Evolutionary conservation across 768 basidiomycete genomes (phyloP).

Genomic region (Boletus barrowsii): DNA sequence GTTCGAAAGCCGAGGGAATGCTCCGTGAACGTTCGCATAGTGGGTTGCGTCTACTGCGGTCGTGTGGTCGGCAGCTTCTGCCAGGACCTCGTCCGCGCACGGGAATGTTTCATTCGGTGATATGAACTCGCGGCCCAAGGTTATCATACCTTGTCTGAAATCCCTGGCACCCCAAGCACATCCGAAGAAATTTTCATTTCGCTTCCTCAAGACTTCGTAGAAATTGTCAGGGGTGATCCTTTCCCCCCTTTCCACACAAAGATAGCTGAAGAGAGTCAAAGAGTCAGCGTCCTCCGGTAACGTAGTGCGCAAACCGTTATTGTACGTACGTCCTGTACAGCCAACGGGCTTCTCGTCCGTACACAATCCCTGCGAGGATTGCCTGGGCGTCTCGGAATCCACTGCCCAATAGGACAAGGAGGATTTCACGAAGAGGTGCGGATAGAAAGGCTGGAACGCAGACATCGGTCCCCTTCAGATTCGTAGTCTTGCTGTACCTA

Average conservation of each 20-base stretch:
- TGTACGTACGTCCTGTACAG: background rate
- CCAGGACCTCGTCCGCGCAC: too few relatives aligned
- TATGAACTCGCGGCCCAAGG: too few relatives aligned
- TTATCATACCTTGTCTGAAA: too few relatives aligned
- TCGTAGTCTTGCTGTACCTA: conserved; percentile 9
- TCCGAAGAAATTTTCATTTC: too few relatives aligned
- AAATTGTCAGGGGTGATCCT: too few relatives aligned
- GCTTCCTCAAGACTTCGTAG: too few relatives aligned
- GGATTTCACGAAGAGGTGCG: background rate
- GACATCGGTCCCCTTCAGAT: background rate
- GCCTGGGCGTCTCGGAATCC: conserved; percentile 8
- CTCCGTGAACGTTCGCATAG: background rate
- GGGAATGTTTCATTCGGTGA: too few relatives aligned
- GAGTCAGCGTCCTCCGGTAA: too few relatives aligned
- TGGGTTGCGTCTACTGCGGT: background rate
- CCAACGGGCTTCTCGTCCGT: background rate
- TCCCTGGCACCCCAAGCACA: too few relatives aligned
- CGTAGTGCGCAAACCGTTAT: too few relatives aligned
- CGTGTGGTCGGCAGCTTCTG: background rate
- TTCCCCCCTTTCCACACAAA: too few relatives aligned
- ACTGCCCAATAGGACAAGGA: background rate
- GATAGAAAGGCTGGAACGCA: conserved; percentile 6
- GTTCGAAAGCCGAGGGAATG: background rate
- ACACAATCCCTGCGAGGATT: background rate
- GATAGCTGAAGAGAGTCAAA: too few relatives aligned